phyloP scores from a whole-genome alignment of 441 rosid species.

The Eutrema salsugineum region DNA sequence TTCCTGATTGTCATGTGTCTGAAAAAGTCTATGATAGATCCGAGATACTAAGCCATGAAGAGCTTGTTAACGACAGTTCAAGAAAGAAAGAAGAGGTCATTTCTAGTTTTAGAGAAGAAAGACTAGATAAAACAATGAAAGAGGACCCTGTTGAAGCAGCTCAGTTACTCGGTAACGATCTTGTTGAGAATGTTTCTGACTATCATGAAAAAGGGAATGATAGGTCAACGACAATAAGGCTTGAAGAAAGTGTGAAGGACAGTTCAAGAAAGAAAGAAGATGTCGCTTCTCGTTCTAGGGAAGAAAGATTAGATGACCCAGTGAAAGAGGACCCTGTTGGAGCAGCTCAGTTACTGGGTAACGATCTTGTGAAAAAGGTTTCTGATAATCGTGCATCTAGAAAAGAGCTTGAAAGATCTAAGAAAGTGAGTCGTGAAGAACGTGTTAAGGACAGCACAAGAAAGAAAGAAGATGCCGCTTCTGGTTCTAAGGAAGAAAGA shows the following conservation, averaged over 20 bases:
- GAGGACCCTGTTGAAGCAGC: slow-evolving; percentile 21
- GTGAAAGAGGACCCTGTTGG: slow-evolving; percentile 32
- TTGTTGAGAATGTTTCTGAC: slow-evolving; percentile 33
- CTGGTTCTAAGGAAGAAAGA: slow-evolving; percentile 1
- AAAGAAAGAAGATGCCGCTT: slow-evolving; percentile 36
- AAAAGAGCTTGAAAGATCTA: slow-evolving; percentile 26
- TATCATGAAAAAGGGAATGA: slow-evolving; percentile 28
- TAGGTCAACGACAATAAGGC: slow-evolving; percentile 25
- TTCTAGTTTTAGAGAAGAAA: slow-evolving; percentile 11
- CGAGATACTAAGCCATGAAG: slow-evolving; percentile 25
- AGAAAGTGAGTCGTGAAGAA: slow-evolving; percentile 29
- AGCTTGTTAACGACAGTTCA: slow-evolving; percentile 33
- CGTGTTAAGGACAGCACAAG: slow-evolving; percentile 32
- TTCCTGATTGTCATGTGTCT: slow-evolving; percentile 29
- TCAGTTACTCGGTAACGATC: slow-evolving; percentile 12
- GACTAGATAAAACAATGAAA: background rate
- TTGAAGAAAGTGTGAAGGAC: slow-evolving; percentile 38
- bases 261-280: slow-evolving; percentile 37
- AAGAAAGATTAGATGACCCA: slow-evolving; percentile 2
- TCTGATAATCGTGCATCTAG: slow-evolving; percentile 31
- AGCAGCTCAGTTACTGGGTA: slow-evolving; percentile 20
- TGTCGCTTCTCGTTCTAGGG: slow-evolving; percentile 1
- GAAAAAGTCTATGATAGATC: slow-evolving; percentile 31
- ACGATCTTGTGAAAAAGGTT: slow-evolving; percentile 28
- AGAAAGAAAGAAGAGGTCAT: slow-evolving; percentile 36